Evolutionary conservation across 257 asterid species (phyloP).

Genomic region (Fraxinus cuspidata): DNA sequence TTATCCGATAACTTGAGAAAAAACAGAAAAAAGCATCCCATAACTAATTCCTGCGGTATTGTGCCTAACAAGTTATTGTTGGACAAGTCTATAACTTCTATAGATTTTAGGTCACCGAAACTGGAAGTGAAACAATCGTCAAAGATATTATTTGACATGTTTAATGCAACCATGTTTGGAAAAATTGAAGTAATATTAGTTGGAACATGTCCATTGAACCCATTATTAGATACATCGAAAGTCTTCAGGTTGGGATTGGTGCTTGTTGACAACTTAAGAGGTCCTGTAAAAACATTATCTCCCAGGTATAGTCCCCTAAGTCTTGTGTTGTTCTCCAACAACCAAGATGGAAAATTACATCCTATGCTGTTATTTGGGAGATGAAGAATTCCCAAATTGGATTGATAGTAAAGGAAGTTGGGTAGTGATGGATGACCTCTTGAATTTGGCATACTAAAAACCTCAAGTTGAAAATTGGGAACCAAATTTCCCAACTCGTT

Average conservation of each 20-base stretch:
- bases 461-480: too few species aligned
- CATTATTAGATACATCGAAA: constrained; percentile 12
- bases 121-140: too few species aligned
- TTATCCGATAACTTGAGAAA: too few species aligned
- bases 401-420: not conserved
- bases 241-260: not conserved
- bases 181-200: not conserved
- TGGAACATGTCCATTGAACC: constrained; percentile 1
- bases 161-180: not conserved
- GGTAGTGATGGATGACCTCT: too few species aligned
- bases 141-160: not conserved
- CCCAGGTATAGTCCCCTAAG: not conserved
- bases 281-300: not conserved
- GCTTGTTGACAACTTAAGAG: not conserved
- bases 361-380: not conserved
- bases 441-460: too few species aligned
- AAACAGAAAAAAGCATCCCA: too few species aligned
- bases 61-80: too few species aligned
- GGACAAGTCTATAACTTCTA: too few species aligned
- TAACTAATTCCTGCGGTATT: too few species aligned
- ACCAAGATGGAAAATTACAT: not conserved
- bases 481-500: too few species aligned
- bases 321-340: not conserved
- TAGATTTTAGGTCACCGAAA: too few species aligned
- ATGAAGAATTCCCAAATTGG: not conserved